These are phyloP conservation scores for Hortiboletus flavorubellus DNA, from an alignment of 768 basidiomycete species.

Conservation along the genomic window DNA sequence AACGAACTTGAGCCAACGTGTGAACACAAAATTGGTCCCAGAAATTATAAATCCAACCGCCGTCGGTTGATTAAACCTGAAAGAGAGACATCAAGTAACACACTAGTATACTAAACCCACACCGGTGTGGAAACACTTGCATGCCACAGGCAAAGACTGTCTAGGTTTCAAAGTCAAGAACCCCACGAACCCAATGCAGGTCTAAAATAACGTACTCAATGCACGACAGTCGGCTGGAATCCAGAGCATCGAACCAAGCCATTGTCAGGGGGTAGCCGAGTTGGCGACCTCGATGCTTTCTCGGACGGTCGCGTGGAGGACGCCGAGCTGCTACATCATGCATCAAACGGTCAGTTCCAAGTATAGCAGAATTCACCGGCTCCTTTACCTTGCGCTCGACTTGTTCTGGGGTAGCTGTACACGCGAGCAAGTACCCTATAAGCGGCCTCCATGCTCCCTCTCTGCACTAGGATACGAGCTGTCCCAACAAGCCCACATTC, in stretches of 20 bases:
- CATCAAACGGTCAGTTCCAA: too few species aligned
- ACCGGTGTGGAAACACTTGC: constrained; percentile 82
- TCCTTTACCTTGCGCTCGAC: constrained; percentile 57
- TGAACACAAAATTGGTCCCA: constrained; percentile 76
- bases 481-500: too few species aligned
- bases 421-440: constrained; percentile 57
- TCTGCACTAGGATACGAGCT: constrained; percentile 66
- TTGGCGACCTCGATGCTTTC: constrained; percentile 61
- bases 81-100: constrained; percentile 76
- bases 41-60: constrained; percentile 78
- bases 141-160: too few species aligned
- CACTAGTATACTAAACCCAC: constrained; percentile 78
- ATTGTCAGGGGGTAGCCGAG: constrained; percentile 57
- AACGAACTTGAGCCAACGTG: constrained; percentile 53
- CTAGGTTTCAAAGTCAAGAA: constrained; percentile 2
- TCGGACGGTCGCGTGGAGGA: constrained; percentile 56
- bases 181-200: background rate
- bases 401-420: constrained; percentile 66
- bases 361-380: background rate
- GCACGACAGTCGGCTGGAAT: constrained; percentile 64
- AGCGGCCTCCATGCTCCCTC: constrained; percentile 49
- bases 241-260: constrained; percentile 51
- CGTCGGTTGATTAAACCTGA: constrained; percentile 74
- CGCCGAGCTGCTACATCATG: constrained; percentile 41
- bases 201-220: constrained; percentile 46